Evolutionary conservation across 1,284 basidiomycete genomes (phyloP).

Genomic region (Leccinum pachyderme): DNA sequence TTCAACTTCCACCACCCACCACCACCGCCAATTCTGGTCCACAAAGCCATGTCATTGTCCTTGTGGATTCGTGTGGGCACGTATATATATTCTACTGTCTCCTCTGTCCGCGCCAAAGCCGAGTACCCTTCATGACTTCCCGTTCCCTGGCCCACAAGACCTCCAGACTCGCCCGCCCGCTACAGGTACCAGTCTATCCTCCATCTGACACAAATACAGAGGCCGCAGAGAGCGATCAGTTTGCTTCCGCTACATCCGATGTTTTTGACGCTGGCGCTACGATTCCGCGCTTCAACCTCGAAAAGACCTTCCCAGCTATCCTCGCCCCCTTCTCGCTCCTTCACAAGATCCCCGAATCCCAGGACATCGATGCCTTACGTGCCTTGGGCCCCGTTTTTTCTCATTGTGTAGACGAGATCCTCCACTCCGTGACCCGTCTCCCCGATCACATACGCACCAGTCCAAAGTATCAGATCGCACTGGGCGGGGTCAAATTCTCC

Average conservation of each 20-base stretch:
- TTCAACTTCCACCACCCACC: neutral
- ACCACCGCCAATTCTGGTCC: neutral
- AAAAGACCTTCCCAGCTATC: constrained; percentile 35
- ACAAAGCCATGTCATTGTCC: constrained; percentile 20
- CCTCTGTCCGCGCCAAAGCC: neutral
- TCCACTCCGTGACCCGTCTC: constrained; percentile 27
- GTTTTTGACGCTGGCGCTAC: neutral
- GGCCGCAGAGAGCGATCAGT: constrained; percentile 16
- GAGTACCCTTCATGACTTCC: constrained; percentile 12
- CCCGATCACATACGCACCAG: constrained; percentile 21
- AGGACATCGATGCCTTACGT: constrained; percentile 29
- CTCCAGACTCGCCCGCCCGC: neutral
- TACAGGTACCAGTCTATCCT: neutral
- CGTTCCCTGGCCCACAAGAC: constrained; percentile 13
- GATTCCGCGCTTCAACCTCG: constrained; percentile 26
- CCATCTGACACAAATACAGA: constrained; percentile 9
- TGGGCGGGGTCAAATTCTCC: constrained; percentile 23
- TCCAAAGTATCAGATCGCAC: constrained; percentile 23
- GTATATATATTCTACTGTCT: constrained; percentile 5
- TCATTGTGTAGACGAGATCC: constrained; percentile 27
- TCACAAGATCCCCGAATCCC: constrained; percentile 18
- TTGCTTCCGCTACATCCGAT: constrained; percentile 9
- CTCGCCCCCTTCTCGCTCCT: constrained; percentile 26
- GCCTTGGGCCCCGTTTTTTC: constrained; percentile 26
- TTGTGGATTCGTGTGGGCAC: constrained; percentile 4